These are phyloP conservation scores for Coccomyxa sp. DNA, from an alignment of 139 green algal genomes.

Conservation along the genomic window DNA sequence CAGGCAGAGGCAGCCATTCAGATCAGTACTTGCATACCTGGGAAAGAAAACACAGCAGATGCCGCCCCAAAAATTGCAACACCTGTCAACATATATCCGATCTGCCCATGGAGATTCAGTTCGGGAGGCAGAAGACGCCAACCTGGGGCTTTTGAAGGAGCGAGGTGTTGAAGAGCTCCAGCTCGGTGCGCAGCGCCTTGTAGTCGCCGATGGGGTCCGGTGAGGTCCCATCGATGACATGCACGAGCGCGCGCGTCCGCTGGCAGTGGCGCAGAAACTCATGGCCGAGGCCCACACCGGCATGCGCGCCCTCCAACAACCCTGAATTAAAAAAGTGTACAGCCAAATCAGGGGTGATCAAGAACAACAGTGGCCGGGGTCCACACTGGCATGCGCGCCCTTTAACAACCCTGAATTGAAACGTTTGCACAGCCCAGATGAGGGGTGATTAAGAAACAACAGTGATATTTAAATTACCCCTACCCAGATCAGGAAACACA, in stretches of 20 bases:
- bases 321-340: conserved; percentile 35
- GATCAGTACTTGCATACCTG: too few species aligned
- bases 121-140: not conserved
- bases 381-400: conserved; percentile 78
- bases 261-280: conserved; percentile 86
- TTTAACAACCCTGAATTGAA: conserved; percentile 77
- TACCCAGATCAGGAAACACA: not conserved
- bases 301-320: conserved; percentile 90
- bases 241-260: conserved; percentile 75
- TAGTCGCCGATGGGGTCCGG: conserved; percentile 90
- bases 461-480: conserved; percentile 1
- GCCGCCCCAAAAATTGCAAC: too few species aligned
- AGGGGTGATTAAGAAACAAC: not conserved
- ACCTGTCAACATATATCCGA: not conserved
- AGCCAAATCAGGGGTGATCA: not conserved
- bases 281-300: conserved; percentile 85
- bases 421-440: not conserved
- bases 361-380: conserved; percentile 69
- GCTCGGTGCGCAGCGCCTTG: conserved; percentile 76
- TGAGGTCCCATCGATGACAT: conserved; percentile 90
- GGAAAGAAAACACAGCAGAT: too few species aligned
- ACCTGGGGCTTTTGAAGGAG: conserved; percentile 83
- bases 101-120: not conserved
- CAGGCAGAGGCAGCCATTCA: too few species aligned
- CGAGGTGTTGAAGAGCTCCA: conserved; percentile 87